Base-by-base conservation (phyloP, 1,284 basidiomycete genomes). In the Rhodofomes roseus region DNA sequence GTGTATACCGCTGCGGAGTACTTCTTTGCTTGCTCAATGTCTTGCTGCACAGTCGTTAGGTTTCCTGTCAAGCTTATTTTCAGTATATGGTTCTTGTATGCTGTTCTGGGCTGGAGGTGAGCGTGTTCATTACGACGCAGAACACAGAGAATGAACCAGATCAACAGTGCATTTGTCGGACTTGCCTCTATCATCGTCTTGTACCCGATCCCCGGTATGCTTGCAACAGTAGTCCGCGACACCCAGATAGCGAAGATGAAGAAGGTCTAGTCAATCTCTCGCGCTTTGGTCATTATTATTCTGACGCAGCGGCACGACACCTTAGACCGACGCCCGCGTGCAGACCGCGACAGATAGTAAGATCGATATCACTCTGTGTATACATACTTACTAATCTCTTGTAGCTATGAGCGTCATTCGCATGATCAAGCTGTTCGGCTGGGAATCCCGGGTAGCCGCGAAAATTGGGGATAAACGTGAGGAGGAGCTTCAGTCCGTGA, bases 381-480 rank as follows among this genome's bases (percentile, higher is more conserved):
- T 11, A 12, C 6, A 2, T 4, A 2, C 5, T 11, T 25, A 5
- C 18, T 39, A 6, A 7, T 8, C 16, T 4, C 29, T 8, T 39
- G 23, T 25, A 60, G 59, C 55, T 12, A 60, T 60, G 48, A 57
- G 11, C 14, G 52, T 55, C 12, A 57, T 57, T 20, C 56, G 59
- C 31, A 61, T 58, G 60, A 73, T 81, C 71, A 85, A 83, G 69
- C 76, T 85, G 67, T 86, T 85, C 64, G 57, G 78, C 1, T 85
- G 83, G 83, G 82, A 84, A 61, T 71, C 72, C 18, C 74, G 76
- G 59, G 76, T 81, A 59, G 73, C 76, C 55, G 69, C 73, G 18
- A 71, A 78, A 39, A 66, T 84, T 22, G 70, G 72, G 0, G 76
- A 74, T 55, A 81, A 81, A 74, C 73, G 82, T 39, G 81, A 86